phyloP scores from a whole-genome alignment of 2,329 filamentous ascomycete species.

The Calonectria leucothoes region DNA sequence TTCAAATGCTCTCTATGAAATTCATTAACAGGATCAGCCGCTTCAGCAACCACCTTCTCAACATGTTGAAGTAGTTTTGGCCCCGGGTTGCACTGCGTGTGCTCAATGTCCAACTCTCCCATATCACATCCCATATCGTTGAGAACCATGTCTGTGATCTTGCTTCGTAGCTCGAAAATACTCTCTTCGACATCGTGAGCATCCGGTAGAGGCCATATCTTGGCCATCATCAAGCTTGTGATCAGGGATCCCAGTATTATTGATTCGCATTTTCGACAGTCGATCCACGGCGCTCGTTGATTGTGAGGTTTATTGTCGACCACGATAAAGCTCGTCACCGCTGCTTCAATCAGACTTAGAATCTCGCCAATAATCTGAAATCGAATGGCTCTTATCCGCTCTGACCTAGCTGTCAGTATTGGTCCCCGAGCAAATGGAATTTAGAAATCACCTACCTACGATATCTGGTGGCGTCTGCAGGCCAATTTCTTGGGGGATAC shows the following conservation, averaged over 20 bases:
- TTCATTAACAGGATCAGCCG: constrained; percentile 5
- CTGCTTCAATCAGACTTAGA: constrained; percentile 37
- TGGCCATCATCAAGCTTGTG: constrained; percentile 44
- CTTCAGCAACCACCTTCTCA: constrained; percentile 29
- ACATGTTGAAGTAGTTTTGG: constrained; percentile 29
- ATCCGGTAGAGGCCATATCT: constrained; percentile 46
- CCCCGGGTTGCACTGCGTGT: constrained; percentile 35
- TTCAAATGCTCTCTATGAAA: constrained; percentile 11
- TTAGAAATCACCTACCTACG: neutral
- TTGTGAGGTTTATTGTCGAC: constrained; percentile 38
- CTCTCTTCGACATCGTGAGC: constrained; percentile 37
- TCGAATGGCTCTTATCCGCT: constrained; percentile 31
- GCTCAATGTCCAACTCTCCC: constrained; percentile 20
- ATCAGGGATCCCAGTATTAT: constrained; percentile 48
- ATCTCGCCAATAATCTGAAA: constrained; percentile 36
- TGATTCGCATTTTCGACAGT: constrained; percentile 47
- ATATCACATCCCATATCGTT: constrained; percentile 37
- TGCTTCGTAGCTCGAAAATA: constrained; percentile 32
- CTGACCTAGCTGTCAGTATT: constrained; percentile 7
- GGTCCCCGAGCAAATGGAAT: no score
- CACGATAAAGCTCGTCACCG: constrained; percentile 36
- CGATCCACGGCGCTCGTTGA: constrained; percentile 42
- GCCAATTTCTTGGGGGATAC: neutral
- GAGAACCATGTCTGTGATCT: constrained; percentile 36
- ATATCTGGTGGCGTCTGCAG: constrained; percentile 5